Evolutionary conservation across 257 asterid species (phyloP).

Genomic region (Buddleja alternifolia): DNA sequence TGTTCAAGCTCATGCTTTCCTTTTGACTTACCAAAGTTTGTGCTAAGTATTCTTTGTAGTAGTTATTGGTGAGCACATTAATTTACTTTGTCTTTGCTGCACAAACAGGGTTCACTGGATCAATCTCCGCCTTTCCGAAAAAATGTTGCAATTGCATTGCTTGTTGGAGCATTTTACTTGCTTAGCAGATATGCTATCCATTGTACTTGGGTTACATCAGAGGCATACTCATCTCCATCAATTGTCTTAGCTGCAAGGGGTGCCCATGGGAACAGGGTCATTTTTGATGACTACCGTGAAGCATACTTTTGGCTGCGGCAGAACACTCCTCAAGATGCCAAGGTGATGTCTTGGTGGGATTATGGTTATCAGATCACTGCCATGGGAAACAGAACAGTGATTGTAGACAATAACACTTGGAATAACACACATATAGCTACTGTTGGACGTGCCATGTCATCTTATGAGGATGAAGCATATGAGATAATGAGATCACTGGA

Average conservation of each 20-base stretch:
- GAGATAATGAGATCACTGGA: constrained; percentile 96
- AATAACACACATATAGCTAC: constrained; percentile 99
- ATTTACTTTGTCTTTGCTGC: constrained; percentile 14
- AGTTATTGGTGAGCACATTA: not conserved
- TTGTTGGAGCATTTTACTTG: constrained; percentile 84
- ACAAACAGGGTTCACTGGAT: constrained; percentile 71
- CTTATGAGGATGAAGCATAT: constrained; percentile 95
- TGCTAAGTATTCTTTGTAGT: not conserved
- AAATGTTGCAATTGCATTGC: constrained; percentile 87
- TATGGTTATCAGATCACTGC: constrained; percentile 99
- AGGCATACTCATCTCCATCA: constrained; percentile 99
- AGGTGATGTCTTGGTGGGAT: constrained; percentile 99
- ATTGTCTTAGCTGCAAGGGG: constrained; percentile 99
- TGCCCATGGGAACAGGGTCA: constrained; percentile 90
- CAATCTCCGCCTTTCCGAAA: constrained; percentile 77
- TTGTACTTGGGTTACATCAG: constrained; percentile 98
- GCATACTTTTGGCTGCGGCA: constrained; percentile 95
- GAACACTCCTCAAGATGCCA: constrained; percentile 95
- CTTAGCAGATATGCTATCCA: constrained; percentile 90
- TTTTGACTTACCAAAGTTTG: constrained; percentile 18
- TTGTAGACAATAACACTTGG: constrained; percentile 99
- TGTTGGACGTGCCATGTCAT: constrained; percentile 99
- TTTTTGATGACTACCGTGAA: constrained; percentile 94
- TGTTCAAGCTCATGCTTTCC: too few species aligned
- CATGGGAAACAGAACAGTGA: constrained; percentile 97